Evolutionary conservation across 2,329 filamentous ascomycete species (phyloP), one percentile per base, ranked within the genome.

Genomic region (Paraconiothyrium sp.): DNA sequence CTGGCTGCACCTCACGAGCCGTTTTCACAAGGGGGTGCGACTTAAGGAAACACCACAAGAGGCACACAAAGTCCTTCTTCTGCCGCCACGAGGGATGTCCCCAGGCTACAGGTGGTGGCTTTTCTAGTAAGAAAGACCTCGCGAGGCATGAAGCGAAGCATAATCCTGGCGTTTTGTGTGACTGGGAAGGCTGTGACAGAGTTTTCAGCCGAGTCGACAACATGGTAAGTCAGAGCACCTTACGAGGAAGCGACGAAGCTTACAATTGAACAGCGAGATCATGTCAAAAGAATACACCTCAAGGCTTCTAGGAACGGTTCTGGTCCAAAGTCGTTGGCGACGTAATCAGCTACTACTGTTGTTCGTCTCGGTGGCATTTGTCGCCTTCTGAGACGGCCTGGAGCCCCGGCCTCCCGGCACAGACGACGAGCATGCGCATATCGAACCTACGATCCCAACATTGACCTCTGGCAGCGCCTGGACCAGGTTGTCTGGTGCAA

Each of bases 191-290:
- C 7, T 89, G 87, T 72, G 82, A 82, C 58, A 77, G 86, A 51
- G 79, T 89, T 2, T 89, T 89, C 71, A 87, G 85, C 72, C 80
- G 87, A 35, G 84, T 88, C 27, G 87, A 89, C 70, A 89, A 89
- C 64, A 89, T 89, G 87, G 82, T 84, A 75, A 71, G 80, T 60
- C 48, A 37, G 10, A 46, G 27, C 39, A 39, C 20, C 24, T 27
- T 35, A 37, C 13, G 16, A 35, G n/a, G 24, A 32, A 51, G 20
- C 11, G 48, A 46, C 22, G 9, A 60, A 51, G 64, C 70, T 77
- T 66, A 77, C 44, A 16, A 32, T 34, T 54, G 14, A 37, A 59
- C 62, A 79, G 77, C 72, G 77, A 69, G 77, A 79, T 62, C 77
- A 79, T 55, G 77, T 79, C 22, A 79, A 79, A 61, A 71, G 77